These are phyloP conservation scores for Tuber borchii DNA, from an alignment of 495 filamentous ascomycete species.

Conservation along the genomic window DNA sequence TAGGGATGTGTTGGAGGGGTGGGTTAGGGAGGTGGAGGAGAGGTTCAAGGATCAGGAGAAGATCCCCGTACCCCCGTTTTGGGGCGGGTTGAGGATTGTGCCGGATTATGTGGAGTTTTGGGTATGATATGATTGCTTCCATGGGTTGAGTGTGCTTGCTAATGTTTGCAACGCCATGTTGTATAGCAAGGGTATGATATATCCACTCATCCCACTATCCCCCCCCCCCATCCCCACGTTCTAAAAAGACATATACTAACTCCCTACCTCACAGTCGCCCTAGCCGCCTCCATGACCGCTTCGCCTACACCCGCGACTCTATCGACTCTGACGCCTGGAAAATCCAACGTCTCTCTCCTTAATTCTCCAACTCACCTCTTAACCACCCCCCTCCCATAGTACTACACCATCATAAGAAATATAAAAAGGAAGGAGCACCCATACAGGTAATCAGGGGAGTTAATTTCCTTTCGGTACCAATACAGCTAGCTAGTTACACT, in stretches of 20 bases:
- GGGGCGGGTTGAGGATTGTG: constrained; percentile 82
- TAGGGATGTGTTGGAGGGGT: constrained; percentile 38
- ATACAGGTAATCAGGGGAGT: neutral
- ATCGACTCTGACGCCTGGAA: constrained; percentile 49
- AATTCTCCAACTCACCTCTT: constrained; percentile 11
- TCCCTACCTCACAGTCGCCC: constrained; percentile 59
- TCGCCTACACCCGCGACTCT: constrained; percentile 64
- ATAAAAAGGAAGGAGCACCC: neutral
- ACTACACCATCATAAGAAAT: neutral
- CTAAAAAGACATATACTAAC: constrained; percentile 10
- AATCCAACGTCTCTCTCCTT: constrained; percentile 58
- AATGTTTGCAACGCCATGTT: neutral
- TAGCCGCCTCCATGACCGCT: constrained; percentile 87
- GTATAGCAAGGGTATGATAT: constrained; percentile 27
- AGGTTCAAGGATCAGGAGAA: constrained; percentile 64
- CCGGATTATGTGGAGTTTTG: constrained; percentile 89
- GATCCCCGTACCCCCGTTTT: constrained; percentile 87
- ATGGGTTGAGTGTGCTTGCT: neutral
- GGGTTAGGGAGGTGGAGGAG: constrained; percentile 43
- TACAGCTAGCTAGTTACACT: neutral
- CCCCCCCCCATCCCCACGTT: neutral
- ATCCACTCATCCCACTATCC: neutral
- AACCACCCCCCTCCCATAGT: constrained; percentile 48
- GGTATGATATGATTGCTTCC: constrained; percentile 39
- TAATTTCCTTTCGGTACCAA: neutral